These are phyloP conservation scores for Phialophora expanda DNA, from an alignment of 2,329 filamentous ascomycete genomes.

Conservation along the genomic window DNA sequence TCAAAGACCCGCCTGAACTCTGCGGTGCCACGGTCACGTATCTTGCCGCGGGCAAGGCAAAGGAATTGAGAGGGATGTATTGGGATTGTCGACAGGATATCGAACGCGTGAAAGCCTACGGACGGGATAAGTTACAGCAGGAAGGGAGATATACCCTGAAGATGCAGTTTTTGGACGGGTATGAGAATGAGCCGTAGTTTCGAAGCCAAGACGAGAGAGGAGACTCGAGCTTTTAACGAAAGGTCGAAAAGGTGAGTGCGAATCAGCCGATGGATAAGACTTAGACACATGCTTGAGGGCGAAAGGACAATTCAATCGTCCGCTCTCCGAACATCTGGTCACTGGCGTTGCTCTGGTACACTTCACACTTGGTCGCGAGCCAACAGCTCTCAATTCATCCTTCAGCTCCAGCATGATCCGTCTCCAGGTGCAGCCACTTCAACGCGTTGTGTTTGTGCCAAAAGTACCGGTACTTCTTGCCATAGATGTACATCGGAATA, in stretches of 20 bases:
- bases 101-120: slow-evolving; percentile 20
- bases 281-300: background rate
- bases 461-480: slow-evolving; percentile 45
- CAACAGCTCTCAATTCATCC: slow-evolving; percentile 4
- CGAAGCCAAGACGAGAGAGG: background rate
- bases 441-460: slow-evolving; percentile 31
- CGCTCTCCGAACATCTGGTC: background rate
- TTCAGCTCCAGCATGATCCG: slow-evolving; percentile 24
- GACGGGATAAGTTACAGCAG: slow-evolving; percentile 22
- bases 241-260: background rate
- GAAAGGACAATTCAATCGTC: background rate
- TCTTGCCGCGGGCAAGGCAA: slow-evolving; percentile 27
- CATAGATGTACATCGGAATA: slow-evolving; percentile 46
- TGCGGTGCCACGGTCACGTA: slow-evolving; percentile 31
- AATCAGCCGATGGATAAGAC: too few species aligned
- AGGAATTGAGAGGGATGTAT: slow-evolving; percentile 31
- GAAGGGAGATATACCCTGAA: slow-evolving; percentile 25
- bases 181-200: slow-evolving; percentile 31
- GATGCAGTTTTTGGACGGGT: slow-evolving; percentile 30
- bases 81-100: slow-evolving; percentile 33
- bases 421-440: slow-evolving; percentile 27
- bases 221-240: background rate
- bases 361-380: background rate
- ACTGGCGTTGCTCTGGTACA: background rate
- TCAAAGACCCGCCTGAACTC: slow-evolving; percentile 32